Conservation (phyloP, 352 stramenopile species). For the Saprolegnia parasitica region DNA sequence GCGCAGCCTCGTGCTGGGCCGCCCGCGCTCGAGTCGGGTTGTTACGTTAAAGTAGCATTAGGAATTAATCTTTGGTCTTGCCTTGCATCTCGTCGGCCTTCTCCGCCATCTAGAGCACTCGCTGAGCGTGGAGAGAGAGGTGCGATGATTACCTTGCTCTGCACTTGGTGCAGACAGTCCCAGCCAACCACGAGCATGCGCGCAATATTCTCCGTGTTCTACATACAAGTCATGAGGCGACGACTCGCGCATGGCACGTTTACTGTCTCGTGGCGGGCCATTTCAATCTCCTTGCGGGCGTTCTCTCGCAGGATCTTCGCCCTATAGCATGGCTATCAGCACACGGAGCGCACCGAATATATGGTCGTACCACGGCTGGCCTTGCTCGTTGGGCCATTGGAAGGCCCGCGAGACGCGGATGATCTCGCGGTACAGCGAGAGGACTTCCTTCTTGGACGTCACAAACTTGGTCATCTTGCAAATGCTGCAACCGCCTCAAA, state of each 20-base stretch:
- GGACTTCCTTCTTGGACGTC: constrained; percentile 41
- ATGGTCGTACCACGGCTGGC: constrained; percentile 49
- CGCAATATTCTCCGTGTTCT: constrained; percentile 72
- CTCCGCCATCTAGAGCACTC: background rate
- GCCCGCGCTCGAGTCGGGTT: background rate
- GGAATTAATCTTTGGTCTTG: background rate
- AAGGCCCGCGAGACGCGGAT: constrained; percentile 69
- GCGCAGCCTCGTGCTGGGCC: background rate
- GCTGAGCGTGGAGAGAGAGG: no score
- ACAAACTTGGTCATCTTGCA: background rate
- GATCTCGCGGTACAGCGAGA: constrained; percentile 78
- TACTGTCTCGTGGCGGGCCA: constrained; percentile 68
- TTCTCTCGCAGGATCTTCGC: constrained; percentile 61
- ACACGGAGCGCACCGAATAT: background rate
- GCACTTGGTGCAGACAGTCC: constrained; percentile 72
- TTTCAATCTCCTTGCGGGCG: constrained; percentile 74
- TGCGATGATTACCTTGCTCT: constrained; percentile 47
- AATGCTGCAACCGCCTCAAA: background rate
- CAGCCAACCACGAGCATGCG: constrained; percentile 75
- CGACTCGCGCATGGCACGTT: background rate
- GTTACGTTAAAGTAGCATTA: background rate
- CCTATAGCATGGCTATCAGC: constrained; percentile 29
- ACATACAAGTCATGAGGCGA: background rate
- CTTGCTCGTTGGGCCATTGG: constrained; percentile 68
- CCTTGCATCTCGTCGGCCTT: background rate